Conservation (phyloP, 1,284 basidiomycete genomes). For the Moesziomyces aphidis region DNA sequence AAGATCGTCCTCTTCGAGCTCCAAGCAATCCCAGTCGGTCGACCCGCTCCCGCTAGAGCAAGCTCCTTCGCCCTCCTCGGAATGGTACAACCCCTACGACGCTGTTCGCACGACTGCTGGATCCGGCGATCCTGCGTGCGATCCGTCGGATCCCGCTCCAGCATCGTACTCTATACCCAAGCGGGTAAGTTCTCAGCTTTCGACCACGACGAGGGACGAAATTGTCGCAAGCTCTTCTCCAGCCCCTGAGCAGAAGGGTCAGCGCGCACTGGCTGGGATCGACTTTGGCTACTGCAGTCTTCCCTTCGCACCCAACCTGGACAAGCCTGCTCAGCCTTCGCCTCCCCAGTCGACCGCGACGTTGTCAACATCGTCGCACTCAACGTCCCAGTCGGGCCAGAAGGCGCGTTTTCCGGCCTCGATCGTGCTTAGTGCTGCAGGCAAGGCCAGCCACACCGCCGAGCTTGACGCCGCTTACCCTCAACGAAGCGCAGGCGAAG, state of each 20-base stretch:
- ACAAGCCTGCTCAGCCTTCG: slow-evolving; percentile 10
- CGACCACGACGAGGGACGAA: slow-evolving; percentile 8
- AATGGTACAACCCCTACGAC: not conserved
- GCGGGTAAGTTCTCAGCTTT: slow-evolving; percentile 21
- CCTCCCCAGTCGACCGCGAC: slow-evolving; percentile 5
- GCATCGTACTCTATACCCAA: slow-evolving; percentile 17
- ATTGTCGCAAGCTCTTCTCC: slow-evolving; percentile 10
- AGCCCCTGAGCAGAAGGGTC: slow-evolving; percentile 17
- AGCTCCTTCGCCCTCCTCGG: not conserved
- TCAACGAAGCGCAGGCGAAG: not conserved
- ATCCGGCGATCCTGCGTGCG: slow-evolving; percentile 1
- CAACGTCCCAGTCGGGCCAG: slow-evolving; percentile 3
- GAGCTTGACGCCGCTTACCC: not conserved
- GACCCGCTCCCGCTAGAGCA: not conserved
- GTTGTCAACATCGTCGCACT: slow-evolving; percentile 3
- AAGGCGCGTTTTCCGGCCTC: slow-evolving; percentile 40
- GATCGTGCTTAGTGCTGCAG: slow-evolving; percentile 27
- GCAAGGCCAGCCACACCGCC: not conserved
- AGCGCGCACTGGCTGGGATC: slow-evolving; percentile 43
- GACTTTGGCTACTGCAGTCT: slow-evolving; percentile 50
- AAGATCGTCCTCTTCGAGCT: slow-evolving; percentile 24
- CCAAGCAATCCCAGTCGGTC: slow-evolving; percentile 10
- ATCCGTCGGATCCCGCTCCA: not conserved
- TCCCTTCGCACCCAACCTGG: slow-evolving; percentile 47
- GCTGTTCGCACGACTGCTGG: slow-evolving; percentile 2